These are phyloP conservation scores for Crithidia fasciculata DNA, from an alignment of 208 protist species.

Conservation along the genomic window DNA sequence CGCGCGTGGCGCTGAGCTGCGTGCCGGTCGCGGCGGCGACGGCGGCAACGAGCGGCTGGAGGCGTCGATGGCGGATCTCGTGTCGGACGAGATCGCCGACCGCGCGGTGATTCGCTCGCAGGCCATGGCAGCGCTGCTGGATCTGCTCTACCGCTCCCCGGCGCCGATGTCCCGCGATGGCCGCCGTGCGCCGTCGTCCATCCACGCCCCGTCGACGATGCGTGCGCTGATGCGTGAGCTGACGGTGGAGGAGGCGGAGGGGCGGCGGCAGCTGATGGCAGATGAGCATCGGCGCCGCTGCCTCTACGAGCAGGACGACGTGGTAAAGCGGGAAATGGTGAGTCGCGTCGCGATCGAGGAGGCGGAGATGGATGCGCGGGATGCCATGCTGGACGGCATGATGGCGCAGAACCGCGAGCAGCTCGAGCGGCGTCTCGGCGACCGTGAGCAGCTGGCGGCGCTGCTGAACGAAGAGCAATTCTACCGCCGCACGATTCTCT, in stretches of 20 bases:
- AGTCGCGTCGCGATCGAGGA: constrained; percentile 54
- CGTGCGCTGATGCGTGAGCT: constrained; percentile 42
- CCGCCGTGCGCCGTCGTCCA: constrained; percentile 25
- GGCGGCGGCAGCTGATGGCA: constrained; percentile 45
- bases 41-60: constrained; percentile 1
- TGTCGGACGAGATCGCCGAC: constrained; percentile 56
- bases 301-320: constrained; percentile 60
- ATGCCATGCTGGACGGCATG: constrained; percentile 57
- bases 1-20: constrained; percentile 29
- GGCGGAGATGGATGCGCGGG: constrained; percentile 54
- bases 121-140: constrained; percentile 65
- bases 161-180: constrained; percentile 4
- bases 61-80: constrained; percentile 45
- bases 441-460: constrained; percentile 48
- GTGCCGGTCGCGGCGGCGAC: constrained; percentile 3
- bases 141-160: constrained; percentile 41
- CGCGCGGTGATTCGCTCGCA: constrained; percentile 58
- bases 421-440: constrained; percentile 64
- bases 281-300: constrained; percentile 61
- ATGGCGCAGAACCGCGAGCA: constrained; percentile 55
- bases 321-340: constrained; percentile 47
- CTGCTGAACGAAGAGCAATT: constrained; percentile 71
- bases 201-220: constrained; percentile 30
- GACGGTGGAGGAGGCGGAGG: constrained; percentile 48
- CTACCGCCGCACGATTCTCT: constrained; percentile 61